Evolutionary conservation across 2,329 filamentous ascomycete species (phyloP).

Genomic region (Beauveria bassiana): DNA sequence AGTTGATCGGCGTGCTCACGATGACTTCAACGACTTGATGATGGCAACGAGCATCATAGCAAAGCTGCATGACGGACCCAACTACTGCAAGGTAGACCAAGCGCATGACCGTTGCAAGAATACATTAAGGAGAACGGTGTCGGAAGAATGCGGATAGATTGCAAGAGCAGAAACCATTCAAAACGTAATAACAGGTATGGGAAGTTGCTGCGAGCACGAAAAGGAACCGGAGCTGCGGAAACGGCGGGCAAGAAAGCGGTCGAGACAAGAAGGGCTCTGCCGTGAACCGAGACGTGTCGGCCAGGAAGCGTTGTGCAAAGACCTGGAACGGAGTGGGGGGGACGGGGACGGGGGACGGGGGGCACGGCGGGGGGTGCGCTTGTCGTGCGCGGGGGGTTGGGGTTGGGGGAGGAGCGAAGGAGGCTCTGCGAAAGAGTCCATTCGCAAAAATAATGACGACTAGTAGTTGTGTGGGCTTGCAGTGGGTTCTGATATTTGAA

Average conservation of each 20-base stretch:
- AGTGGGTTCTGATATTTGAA: neutral
- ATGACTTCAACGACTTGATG: constrained; percentile 8
- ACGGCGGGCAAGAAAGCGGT: neutral
- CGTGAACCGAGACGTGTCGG: constrained; percentile 6
- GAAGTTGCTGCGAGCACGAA: neutral
- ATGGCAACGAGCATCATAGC: neutral
- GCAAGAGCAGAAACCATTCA: neutral
- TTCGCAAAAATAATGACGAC: too few relatives aligned
- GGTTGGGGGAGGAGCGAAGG: too few relatives aligned
- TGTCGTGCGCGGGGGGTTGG: neutral
- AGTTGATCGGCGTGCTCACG: neutral
- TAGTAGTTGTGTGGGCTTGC: neutral
- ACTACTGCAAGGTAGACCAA: neutral
- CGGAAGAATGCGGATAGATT: neutral
- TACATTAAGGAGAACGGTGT: neutral
- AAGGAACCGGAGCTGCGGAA: neutral
- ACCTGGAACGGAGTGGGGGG: neutral
- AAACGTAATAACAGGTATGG: constrained; percentile 1
- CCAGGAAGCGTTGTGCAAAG: neutral
- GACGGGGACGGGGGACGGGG: neutral
- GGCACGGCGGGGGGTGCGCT: neutral
- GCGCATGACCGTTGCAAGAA: neutral
- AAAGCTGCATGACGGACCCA: neutral
- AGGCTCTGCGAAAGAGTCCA: too few relatives aligned
- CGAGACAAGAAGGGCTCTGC: neutral